Conservation (phyloP, 2,329 filamentous ascomycete species). For the Xylariaceae sp. region DNA sequence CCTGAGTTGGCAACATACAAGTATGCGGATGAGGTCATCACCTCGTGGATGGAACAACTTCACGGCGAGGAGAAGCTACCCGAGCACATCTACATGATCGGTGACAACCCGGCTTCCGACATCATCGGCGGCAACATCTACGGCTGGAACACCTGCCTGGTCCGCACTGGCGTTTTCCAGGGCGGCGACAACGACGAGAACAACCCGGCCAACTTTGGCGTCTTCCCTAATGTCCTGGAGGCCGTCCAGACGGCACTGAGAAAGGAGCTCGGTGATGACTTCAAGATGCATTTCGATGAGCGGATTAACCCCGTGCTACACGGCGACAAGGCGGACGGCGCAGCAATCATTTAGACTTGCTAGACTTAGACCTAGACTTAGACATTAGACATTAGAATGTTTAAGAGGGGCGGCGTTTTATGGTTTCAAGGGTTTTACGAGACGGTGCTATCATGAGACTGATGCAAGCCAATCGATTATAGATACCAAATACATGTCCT, state of each 20-base stretch:
- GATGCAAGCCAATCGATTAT: background rate
- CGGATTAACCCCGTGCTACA: constrained; percentile 69
- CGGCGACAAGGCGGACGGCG: constrained; percentile 51
- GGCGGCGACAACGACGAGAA: constrained; percentile 75
- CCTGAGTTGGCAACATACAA: constrained; percentile 76
- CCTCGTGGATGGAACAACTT: constrained; percentile 74
- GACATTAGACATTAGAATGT: constrained; percentile 5
- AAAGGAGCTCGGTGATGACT: constrained; percentile 73
- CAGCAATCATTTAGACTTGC: constrained; percentile 37
- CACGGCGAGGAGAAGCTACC: constrained; percentile 72
- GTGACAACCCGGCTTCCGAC: constrained; percentile 74
- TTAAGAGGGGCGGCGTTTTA: background rate
- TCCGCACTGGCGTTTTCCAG: constrained; percentile 78
- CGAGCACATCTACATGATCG: constrained; percentile 75
- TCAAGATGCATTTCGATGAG: constrained; percentile 73
- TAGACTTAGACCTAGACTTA: background rate
- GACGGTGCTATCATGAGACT: background rate
- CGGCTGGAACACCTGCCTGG: constrained; percentile 79
- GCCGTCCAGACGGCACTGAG: constrained; percentile 68
- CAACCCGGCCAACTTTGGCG: constrained; percentile 77
- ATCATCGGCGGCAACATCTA: constrained; percentile 80
- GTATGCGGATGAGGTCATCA: constrained; percentile 74
- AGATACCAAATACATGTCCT: background rate
- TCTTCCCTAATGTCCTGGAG: constrained; percentile 73
- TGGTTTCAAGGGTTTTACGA: background rate